phyloP scores from a whole-genome alignment of 2,329 filamentous ascomycete species.

The Aspergillus brasiliensis region DNA sequence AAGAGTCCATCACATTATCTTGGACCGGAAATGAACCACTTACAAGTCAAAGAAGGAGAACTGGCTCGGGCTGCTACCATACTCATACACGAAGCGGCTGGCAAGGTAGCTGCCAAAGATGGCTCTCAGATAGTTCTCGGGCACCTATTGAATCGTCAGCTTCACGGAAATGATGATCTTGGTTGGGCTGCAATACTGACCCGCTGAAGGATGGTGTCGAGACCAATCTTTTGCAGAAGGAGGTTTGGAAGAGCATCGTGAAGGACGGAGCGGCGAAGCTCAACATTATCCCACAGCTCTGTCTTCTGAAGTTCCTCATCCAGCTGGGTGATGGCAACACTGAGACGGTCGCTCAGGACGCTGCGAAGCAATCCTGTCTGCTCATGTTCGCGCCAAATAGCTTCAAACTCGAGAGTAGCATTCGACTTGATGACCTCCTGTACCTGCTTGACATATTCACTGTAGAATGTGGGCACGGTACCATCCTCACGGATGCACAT shows the following conservation, averaged over 20 bases:
- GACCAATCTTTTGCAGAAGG: conserved; percentile 83
- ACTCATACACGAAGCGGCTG: conserved; percentile 93
- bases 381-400: conserved; percentile 94
- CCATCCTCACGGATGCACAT: conserved; percentile 87
- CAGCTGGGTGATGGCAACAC: conserved; percentile 88
- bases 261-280: conserved; percentile 75
- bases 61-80: conserved; percentile 87
- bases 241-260: conserved; percentile 82
- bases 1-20: neutral
- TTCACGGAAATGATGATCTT: neutral
- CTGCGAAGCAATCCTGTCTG: conserved; percentile 77
- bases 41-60: conserved; percentile 99
- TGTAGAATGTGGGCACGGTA: conserved; percentile 84
- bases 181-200: conserved; percentile 50
- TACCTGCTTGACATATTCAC: conserved; percentile 87
- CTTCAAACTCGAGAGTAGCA: conserved; percentile 91
- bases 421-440: conserved; percentile 91
- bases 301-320: conserved; percentile 96
- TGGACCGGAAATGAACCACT: conserved; percentile 47
- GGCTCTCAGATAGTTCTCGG: conserved; percentile 85
- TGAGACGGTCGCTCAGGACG: conserved; percentile 88
- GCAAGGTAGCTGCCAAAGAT: conserved; percentile 97
- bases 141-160: conserved; percentile 59
- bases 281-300: conserved; percentile 83
- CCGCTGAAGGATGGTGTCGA: conserved; percentile 81